Evolutionary conservation across 73 alveolate genomes (phyloP).

Genomic region (Breviolum minutum): DNA sequence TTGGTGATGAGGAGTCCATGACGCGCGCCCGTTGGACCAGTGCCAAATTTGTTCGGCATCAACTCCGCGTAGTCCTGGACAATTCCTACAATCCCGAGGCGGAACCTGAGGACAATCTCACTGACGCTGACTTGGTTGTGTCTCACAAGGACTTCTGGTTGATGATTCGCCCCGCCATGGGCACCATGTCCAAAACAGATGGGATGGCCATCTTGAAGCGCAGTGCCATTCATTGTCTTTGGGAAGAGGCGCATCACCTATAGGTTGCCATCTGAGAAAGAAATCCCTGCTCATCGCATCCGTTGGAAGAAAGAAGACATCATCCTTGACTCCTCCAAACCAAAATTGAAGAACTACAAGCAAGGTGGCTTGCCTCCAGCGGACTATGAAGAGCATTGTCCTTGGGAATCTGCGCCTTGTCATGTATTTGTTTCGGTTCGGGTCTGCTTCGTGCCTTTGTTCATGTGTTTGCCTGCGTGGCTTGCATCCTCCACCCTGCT

Average conservation of each 20-base stretch:
- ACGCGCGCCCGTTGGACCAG: constrained; percentile 42
- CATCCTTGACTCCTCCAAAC: background rate
- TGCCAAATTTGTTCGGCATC: constrained; percentile 29
- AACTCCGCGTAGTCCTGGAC: constrained; percentile 12
- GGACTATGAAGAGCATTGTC: background rate
- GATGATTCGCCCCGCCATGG: constrained; percentile 33
- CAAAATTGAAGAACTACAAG: constrained; percentile 1
- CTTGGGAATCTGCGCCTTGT: constrained; percentile 3
- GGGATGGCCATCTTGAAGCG: constrained; percentile 44
- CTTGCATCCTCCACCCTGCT: background rate
- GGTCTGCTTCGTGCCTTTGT: background rate
- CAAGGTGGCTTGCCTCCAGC: constrained; percentile 26
- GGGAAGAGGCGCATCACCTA: constrained; percentile 20
- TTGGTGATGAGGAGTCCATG: constrained; percentile 13
- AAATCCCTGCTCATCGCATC: background rate
- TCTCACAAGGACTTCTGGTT: background rate
- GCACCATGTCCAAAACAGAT: background rate
- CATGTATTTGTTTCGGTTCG: too few species aligned
- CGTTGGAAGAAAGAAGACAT: constrained; percentile 30
- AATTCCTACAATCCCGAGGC: constrained; percentile 21
- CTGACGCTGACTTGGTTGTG: background rate
- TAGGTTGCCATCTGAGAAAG: background rate
- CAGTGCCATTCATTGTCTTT: background rate
- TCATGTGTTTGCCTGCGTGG: background rate
- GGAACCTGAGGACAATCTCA: constrained; percentile 13